These are phyloP conservation scores for Eucalyptus tenuipes DNA, from an alignment of 345 rosid species.

Conservation along the genomic window DNA sequence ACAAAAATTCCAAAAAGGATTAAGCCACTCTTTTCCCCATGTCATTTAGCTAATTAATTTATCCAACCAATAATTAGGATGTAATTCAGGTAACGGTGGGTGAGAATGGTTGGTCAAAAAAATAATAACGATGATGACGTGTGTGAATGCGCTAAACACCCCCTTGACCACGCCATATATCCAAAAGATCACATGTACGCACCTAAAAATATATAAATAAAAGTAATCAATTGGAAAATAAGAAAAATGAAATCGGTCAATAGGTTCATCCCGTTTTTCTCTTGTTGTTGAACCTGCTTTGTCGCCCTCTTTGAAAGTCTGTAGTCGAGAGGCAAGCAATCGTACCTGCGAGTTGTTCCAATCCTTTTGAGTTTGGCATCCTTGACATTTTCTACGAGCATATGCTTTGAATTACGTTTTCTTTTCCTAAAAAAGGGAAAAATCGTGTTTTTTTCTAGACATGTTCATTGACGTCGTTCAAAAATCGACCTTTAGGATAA, in stretches of 20 bases:
- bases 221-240: neutral
- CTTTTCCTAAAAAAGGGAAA: neutral
- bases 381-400: neutral
- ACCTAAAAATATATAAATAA: neutral
- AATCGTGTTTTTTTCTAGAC: neutral
- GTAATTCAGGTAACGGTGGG: neutral
- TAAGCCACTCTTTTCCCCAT: neutral
- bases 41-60: neutral
- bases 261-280: neutral
- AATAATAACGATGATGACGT: neutral
- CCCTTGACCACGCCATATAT: neutral
- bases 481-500: neutral
- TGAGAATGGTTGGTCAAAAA: neutral
- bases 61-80: neutral
- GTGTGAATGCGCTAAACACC: neutral
- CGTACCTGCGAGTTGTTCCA: neutral
- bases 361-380: neutral
- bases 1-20: too few relatives aligned
- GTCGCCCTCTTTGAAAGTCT: neutral
- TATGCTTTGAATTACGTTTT: neutral
- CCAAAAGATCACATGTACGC: neutral
- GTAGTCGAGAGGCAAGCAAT: neutral
- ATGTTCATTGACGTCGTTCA: neutral
- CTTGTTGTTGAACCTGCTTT: neutral
- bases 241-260: neutral